Evolutionary conservation across 2,329 filamentous ascomycete genomes (phyloP), one percentile per base, ranked within the genome.

Genomic region (Penicillium paneum): DNA sequence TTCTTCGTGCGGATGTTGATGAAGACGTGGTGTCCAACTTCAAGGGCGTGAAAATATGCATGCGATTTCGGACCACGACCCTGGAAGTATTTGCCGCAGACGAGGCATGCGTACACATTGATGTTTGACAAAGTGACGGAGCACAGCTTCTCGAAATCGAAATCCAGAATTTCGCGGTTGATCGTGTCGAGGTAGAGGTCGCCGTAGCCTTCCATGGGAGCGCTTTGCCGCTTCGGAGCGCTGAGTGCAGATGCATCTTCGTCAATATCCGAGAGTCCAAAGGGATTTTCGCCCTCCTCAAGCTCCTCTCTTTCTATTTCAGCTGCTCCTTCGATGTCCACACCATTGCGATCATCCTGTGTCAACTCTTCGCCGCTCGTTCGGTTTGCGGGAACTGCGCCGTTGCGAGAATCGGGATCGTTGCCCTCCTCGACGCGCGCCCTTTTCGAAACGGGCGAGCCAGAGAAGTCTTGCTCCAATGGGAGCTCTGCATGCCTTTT

Each of bases 131-230:
- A 82, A 32, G 91, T 96, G 62, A 99, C 83, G 24, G 93, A 97
- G 77, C 94, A 99, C 12, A 97, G 84, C 79, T 99, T 99, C 72
- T 99, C 94, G 71, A 99, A 99, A 75, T 99, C 94, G 71, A 97
- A 97, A 75, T 99, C 94, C 53, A 97, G 86, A 43, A 96, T 87
- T 68, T 87, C 85, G 67, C 94, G 90, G 73, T 96, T 86, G 75
- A 99, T 95, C 12, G 94, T 97, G 78, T 99, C 94, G 64, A 99
- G 89, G 73, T 99, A 99, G 28, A 99, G 85, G 72, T 99, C 93
- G 67, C 89, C 87, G 78, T 97, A 99, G 58, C 93, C 93, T 71
- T 89, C 89, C 32, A 89, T 84, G 15, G 93, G 91, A 41, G 88
- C 90, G 46, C 80, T 79, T 72, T 96, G 91, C 61, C 90, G 85